A percentile compares a stretch with the other conserved stretches of the same genome.
These are phyloP conservation scores for Tubosaeta sp. DNA, from an alignment of 768 basidiomycete species.

Conservation along the genomic window DNA sequence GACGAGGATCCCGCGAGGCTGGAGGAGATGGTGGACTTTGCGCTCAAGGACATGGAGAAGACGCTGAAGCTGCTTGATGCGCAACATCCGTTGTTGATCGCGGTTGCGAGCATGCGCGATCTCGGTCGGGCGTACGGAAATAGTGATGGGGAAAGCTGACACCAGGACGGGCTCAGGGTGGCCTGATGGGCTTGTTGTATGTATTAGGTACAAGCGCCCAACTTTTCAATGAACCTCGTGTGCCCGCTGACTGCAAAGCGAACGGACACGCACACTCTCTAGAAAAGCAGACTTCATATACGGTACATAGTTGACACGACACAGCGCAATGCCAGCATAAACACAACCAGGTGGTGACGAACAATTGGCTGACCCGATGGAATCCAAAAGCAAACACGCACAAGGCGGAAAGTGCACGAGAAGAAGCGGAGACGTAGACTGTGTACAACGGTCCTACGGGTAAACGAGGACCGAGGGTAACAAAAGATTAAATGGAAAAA, in stretches of 20 bases:
- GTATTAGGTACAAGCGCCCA: neutral
- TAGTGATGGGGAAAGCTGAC: neutral
- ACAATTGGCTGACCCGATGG: too few species aligned
- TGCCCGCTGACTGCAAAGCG: too few species aligned
- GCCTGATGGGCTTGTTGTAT: neutral
- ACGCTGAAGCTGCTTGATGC: constrained; percentile 52
- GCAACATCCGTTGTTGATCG: constrained; percentile 62
- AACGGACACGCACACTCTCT: too few species aligned
- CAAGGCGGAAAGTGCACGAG: neutral
- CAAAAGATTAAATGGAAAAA: neutral
- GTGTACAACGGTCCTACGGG: neutral
- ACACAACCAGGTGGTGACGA: neutral
- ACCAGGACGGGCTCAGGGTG: too few species aligned
- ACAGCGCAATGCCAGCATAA: neutral
- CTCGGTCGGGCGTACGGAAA: constrained; percentile 36
- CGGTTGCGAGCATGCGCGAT: constrained; percentile 67
- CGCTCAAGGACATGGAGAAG: constrained; percentile 74
- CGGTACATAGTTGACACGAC: neutral
- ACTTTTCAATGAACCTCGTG: neutral
- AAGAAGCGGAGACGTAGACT: neutral
- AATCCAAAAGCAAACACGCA: neutral
- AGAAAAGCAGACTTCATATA: neutral
- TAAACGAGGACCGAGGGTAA: neutral
- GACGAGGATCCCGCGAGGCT: constrained; percentile 67
- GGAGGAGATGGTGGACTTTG: constrained; percentile 83